These are phyloP conservation scores for Aspergillus jensenii DNA, from an alignment of 2,329 filamentous ascomycete species.

Conservation along the genomic window DNA sequence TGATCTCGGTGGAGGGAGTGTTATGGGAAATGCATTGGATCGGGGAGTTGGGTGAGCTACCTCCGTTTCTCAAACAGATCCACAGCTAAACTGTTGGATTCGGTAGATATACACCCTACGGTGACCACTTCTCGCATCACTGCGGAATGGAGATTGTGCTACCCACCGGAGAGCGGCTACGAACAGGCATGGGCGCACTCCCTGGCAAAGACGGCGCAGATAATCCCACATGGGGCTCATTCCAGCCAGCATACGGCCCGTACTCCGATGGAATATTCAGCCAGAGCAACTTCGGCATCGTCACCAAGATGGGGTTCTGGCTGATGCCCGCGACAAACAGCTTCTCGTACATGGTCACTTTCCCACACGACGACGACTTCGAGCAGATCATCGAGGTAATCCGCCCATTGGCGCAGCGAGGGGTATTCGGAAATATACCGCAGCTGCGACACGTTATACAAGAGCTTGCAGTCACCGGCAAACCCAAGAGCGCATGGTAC, in stretches of 20 bases:
- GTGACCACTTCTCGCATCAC: conserved; percentile 44
- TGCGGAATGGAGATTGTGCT: conserved; percentile 49
- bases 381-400: conserved; percentile 41
- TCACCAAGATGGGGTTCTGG: conserved; percentile 56
- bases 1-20: conserved; percentile 43
- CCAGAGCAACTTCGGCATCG: conserved; percentile 54
- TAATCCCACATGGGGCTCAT: not conserved
- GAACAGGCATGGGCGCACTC: conserved; percentile 49
- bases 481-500: not conserved
- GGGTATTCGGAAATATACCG: not conserved
- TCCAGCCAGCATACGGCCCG: conserved; percentile 26
- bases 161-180: conserved; percentile 46
- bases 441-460: not conserved
- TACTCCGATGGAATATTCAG: conserved; percentile 49
- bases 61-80: too few relatives aligned
- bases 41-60: conserved; percentile 27
- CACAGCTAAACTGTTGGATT: too few relatives aligned
- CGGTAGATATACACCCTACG: conserved; percentile 44
- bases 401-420: conserved; percentile 25
- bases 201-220: not conserved
- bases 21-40: conserved; percentile 49
- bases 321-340: conserved; percentile 56
- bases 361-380: conserved; percentile 50
- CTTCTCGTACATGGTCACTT: conserved; percentile 27
- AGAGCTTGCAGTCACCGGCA: not conserved